A percentile compares a stretch with the other conserved stretches of the same genome.
Conservation (phyloP, 108 stramenopile species). For the Skeletonema marinoi region DNA sequence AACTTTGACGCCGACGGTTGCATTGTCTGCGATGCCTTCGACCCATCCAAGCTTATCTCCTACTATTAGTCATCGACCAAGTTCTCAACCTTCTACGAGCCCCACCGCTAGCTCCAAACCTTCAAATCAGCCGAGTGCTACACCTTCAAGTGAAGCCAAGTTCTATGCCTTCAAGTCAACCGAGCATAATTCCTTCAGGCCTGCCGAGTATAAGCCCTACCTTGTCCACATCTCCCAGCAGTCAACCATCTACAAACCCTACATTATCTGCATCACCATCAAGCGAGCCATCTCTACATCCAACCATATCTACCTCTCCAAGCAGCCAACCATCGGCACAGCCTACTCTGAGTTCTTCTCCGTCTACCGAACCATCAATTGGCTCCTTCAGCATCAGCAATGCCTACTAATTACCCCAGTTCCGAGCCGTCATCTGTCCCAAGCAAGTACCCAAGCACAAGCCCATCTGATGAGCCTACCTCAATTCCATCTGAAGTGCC, state of each 20-base stretch:
- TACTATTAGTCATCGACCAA: not conserved
- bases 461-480: not conserved
- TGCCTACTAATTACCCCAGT: not conserved
- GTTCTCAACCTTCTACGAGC: not conserved
- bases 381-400: not conserved
- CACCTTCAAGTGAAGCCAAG: conserved; percentile 5
- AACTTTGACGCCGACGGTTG: conserved; percentile 1
- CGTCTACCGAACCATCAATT: not conserved
- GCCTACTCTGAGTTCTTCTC: not conserved
- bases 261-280: conserved; percentile 8
- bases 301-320: conserved; percentile 18
- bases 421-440: not conserved
- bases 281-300: conserved; percentile 2
- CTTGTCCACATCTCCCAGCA: not conserved
- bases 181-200: not conserved
- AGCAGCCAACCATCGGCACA: conserved; percentile 6
- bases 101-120: conserved; percentile 4
- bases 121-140: not conserved
- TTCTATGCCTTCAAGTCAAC: not conserved
- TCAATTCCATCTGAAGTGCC: not conserved
- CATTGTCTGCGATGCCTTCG: conserved; percentile 1
- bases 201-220: not conserved
- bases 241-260: not conserved
- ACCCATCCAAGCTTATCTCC: conserved; percentile 1
- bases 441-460: no score